A percentile compares a stretch with the other conserved stretches of the same genome.
These are phyloP conservation scores for Salvia hispanica DNA, from an alignment of 257 asterid genomes.

Conservation along the genomic window DNA sequence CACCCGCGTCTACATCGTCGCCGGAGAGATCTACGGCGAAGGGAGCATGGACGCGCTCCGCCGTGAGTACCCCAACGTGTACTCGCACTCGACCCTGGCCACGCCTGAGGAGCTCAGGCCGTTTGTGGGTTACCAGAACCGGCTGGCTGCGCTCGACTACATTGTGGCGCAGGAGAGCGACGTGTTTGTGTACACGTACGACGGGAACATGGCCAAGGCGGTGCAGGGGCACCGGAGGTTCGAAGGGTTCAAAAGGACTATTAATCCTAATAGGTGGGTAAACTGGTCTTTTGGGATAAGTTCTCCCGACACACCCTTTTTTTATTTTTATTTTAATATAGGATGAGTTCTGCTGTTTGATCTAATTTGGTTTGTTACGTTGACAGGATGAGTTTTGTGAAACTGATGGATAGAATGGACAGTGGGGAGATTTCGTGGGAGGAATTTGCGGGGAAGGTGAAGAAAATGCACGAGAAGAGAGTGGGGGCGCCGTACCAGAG, in stretches of 20 bases:
- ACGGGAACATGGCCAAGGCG: slow-evolving; percentile 79
- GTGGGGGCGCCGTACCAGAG: slow-evolving; percentile 58
- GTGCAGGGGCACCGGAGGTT: slow-evolving; percentile 76
- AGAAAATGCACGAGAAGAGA: slow-evolving; percentile 51
- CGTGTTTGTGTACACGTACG: slow-evolving; percentile 62
- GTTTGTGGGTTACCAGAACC: slow-evolving; percentile 52
- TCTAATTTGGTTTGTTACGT: no score
- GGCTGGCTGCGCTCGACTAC: slow-evolving; percentile 72
- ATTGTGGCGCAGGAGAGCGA: slow-evolving; percentile 66
- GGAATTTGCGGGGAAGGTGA: slow-evolving; percentile 45
- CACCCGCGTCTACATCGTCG: slow-evolving; percentile 58
- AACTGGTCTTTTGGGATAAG: no score
- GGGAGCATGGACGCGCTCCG: slow-evolving; percentile 52
- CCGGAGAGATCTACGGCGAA: slow-evolving; percentile 61
- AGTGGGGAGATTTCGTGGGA: slow-evolving; percentile 48
- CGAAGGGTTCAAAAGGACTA: slow-evolving; percentile 57
- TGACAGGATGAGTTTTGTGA: slow-evolving; percentile 57
- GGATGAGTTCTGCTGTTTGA: no score
- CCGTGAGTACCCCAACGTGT: slow-evolving; percentile 53
- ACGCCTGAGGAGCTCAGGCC: slow-evolving; percentile 48
- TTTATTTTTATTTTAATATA: not conserved
- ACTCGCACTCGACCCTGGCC: slow-evolving; percentile 59
- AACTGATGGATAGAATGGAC: slow-evolving; percentile 51
- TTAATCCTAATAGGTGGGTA: slow-evolving; percentile 60
- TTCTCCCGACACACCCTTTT: no score